Conservation (phyloP, 2,329 filamentous ascomycete genomes). For the Coniochaeta hoffmannii region DNA sequence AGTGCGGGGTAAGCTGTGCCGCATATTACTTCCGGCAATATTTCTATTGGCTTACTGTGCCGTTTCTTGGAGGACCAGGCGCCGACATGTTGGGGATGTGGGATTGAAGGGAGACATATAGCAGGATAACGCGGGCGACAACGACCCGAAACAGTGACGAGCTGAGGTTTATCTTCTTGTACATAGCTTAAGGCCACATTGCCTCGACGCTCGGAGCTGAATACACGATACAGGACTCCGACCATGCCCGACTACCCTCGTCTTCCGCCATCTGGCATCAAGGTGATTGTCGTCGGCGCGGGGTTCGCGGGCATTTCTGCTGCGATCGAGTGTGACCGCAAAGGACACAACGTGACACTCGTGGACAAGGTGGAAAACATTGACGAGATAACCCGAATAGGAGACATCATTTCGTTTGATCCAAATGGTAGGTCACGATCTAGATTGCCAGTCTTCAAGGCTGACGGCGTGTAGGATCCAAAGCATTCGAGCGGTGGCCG, state of each 20-base stretch:
- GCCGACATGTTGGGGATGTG: background rate
- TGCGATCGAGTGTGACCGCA: slow-evolving; percentile 50
- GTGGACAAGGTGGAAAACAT: slow-evolving; percentile 34
- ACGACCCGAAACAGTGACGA: background rate
- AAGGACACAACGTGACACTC: slow-evolving; percentile 41
- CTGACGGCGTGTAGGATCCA: slow-evolving; percentile 37
- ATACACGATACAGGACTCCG: background rate
- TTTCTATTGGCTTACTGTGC: background rate
- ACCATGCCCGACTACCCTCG: slow-evolving; percentile 17
- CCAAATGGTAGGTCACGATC: slow-evolving; percentile 34
- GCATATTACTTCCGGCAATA: background rate
- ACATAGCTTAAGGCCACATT: background rate
- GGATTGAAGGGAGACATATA: too few relatives aligned
- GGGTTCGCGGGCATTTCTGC: slow-evolving; percentile 54
- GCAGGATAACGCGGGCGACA: too few relatives aligned
- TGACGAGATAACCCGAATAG: slow-evolving; percentile 34
- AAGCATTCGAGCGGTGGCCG: slow-evolving; percentile 50
- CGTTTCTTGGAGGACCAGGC: background rate
- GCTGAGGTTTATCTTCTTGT: background rate
- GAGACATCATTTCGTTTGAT: slow-evolving; percentile 47
- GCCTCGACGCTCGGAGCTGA: background rate
- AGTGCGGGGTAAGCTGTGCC: background rate
- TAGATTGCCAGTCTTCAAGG: slow-evolving; percentile 27
- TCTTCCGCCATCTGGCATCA: slow-evolving; percentile 30
- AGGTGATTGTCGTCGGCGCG: slow-evolving; percentile 39